Evolutionary conservation across 768 basidiomycete species (phyloP), one percentile per base, ranked within the genome.

Genomic region (Kwoniella sp.): DNA sequence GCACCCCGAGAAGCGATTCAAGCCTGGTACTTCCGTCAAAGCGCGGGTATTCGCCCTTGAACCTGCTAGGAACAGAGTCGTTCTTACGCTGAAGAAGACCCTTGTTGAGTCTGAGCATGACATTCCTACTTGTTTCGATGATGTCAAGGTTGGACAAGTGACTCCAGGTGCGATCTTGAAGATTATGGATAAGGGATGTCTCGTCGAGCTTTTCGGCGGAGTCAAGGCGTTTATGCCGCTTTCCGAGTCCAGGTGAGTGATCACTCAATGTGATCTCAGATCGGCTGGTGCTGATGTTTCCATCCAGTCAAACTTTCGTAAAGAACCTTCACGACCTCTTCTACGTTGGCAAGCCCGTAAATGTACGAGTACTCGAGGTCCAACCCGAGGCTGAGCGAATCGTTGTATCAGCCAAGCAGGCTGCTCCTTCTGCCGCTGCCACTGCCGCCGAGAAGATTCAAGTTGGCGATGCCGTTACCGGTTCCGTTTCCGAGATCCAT

Each of bases 161-260:
- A 85, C 89, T 0, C 86, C 93, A 75, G 94, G 88, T 1, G 90
- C 91, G 2, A 84, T 99, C 51, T 89, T 88, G 83, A 90, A 88
- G 77, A 83, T 90, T n/a, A 82, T 86, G 33, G 89, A 91, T 17
- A 93, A 88, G 74, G 84, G 87, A 64, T 81, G 94, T 50, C 82
- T 92, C 68, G 87, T 97, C 27, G 93, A 96, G 74, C 90, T 96
- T 70, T 99, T 89, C 77, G 94, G 92, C 66, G 89, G 90, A 58
- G 68, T 94, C 60, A 88, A 90, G 71, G 96, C 90, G 1, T 82
- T 88, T 46, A 85, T 99, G 1, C 90, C 92, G 2, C 80, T 84
- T 9, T 86, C 84, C 55, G 96, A 98, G 82, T 86, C 88, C 12
- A 90, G 88, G 91, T 92, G 80, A 53, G 73, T 58, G n/a, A n/a